phyloP scores from a whole-genome alignment of 73 alveolate genomes.

The Paramecium tetraurelia region DNA sequence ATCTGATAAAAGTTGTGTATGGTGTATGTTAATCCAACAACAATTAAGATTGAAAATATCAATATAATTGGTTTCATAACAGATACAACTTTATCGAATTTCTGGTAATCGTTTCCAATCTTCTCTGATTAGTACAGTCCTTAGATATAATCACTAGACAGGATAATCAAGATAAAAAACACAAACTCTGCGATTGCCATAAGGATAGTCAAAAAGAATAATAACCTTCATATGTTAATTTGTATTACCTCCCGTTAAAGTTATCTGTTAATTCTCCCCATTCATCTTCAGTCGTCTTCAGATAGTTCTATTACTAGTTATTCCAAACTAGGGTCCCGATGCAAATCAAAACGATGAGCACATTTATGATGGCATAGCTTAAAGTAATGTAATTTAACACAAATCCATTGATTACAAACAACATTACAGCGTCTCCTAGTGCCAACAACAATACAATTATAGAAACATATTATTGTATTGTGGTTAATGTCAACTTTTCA shows the following conservation, averaged over 20 bases:
- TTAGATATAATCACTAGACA: background rate
- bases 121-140: background rate
- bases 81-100: background rate
- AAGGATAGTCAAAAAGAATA: background rate
- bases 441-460: background rate
- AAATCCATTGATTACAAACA: background rate
- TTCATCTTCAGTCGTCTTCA: background rate
- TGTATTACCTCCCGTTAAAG: slow-evolving; percentile 30
- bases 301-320: background rate
- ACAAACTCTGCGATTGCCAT: background rate
- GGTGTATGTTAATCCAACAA: background rate
- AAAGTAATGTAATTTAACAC: background rate
- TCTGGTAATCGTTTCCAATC: background rate
- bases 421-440: background rate
- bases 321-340: background rate
- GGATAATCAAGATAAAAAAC: background rate
- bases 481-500: background rate
- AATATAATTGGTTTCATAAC: background rate
- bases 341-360: background rate
- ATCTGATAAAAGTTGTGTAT: background rate
- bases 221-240: background rate
- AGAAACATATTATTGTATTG: background rate
- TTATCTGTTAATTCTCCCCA: slow-evolving; percentile 36
- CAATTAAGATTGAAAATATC: background rate
- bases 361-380: slow-evolving; percentile 1